Evolutionary conservation across 140 eudicot species (phyloP).

Genomic region (Ambrosia hybrid): DNA sequence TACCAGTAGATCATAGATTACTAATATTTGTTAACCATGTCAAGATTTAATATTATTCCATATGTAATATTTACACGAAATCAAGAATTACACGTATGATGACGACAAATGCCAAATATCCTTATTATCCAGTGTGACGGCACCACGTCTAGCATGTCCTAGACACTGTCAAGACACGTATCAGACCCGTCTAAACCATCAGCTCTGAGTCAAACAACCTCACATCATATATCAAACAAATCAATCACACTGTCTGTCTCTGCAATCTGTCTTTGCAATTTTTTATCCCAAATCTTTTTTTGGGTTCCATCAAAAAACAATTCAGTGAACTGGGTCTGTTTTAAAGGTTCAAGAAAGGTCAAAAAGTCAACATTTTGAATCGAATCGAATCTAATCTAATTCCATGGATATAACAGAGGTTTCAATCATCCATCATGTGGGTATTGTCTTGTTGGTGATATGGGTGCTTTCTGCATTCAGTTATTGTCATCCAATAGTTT

Average conservation of each 20-base stretch:
- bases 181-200: conserved; percentile 27
- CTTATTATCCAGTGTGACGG: conserved; percentile 14
- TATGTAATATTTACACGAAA: too few species aligned
- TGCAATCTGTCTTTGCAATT: too few species aligned
- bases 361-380: conserved; percentile 8
- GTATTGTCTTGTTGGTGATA: conserved; percentile 63
- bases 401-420: conserved; percentile 69
- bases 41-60: too few species aligned
- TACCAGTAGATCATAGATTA: too few species aligned
- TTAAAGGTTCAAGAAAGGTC: not conserved
- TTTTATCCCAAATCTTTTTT: not conserved
- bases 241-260: too few species aligned
- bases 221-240: too few species aligned
- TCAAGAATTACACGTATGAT: conserved; percentile 14
- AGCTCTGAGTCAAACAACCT: conserved; percentile 7
- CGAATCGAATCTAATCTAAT: conserved; percentile 1
- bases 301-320: not conserved
- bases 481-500: conserved; percentile 58
- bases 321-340: conserved; percentile 15
- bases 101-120: conserved; percentile 22
- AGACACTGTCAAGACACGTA: conserved; percentile 30
- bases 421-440: conserved; percentile 79
- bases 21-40: too few species aligned
- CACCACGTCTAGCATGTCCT: conserved; percentile 12
- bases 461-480: conserved; percentile 68